phyloP scores from a whole-genome alignment of 257 asterid species.

The Gentiana dahurica region DNA sequence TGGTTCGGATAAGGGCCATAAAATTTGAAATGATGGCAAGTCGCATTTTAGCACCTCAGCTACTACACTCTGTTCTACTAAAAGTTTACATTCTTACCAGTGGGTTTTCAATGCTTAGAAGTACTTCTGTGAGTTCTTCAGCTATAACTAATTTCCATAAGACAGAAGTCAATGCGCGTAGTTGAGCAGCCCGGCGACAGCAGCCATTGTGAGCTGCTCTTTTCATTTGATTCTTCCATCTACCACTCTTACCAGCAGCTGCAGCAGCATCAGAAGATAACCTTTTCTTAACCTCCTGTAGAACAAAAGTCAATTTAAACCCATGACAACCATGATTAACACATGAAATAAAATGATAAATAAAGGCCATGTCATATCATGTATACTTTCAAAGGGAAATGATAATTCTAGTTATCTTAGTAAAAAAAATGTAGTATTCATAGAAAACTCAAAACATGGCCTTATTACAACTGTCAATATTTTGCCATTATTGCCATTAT shows the following conservation, averaged over 20 bases:
- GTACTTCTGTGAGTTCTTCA: constrained; percentile 68
- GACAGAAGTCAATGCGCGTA: constrained; percentile 66
- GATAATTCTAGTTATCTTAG: too few relatives aligned
- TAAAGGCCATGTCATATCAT: too few relatives aligned
- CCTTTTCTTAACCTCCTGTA: constrained; percentile 87
- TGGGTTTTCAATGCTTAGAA: constrained; percentile 60
- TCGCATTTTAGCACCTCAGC: too few relatives aligned
- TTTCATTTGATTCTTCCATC: constrained; percentile 96
- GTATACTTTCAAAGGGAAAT: too few relatives aligned
- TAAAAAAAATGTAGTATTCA: too few relatives aligned
- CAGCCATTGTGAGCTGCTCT: constrained; percentile 94
- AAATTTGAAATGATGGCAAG: too few relatives aligned
- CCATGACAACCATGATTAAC: not conserved
- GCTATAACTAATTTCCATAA: constrained; percentile 79
- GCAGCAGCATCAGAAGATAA: constrained; percentile 80
- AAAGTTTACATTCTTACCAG: constrained; percentile 44
- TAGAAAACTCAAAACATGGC: too few relatives aligned
- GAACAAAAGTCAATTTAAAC: constrained; percentile 13
- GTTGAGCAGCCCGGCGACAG: constrained; percentile 87
- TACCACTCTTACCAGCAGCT: constrained; percentile 67
- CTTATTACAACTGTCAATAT: too few relatives aligned
- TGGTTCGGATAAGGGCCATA: too few relatives aligned
- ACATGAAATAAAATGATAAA: not conserved
- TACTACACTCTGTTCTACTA: not conserved
- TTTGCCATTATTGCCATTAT: too few relatives aligned